phyloP scores from a whole-genome alignment of 1,284 basidiomycete genomes.

The Meira nashicola region DNA sequence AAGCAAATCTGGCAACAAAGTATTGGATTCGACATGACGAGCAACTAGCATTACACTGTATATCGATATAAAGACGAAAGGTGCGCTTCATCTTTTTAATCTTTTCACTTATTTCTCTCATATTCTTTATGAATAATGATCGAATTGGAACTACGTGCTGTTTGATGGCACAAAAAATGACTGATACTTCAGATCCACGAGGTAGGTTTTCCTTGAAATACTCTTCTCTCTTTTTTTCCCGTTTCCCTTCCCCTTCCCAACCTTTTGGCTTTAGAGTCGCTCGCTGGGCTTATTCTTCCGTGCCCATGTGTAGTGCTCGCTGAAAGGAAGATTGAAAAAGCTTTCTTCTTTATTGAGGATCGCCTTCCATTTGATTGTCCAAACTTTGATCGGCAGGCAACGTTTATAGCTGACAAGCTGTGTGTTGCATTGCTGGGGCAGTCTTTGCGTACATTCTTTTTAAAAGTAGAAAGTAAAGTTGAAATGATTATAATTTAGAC shows the following conservation, averaged over 20 bases:
- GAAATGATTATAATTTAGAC: too few relatives aligned
- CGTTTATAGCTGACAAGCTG: too few relatives aligned
- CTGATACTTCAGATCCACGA: background rate
- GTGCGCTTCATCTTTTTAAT: background rate
- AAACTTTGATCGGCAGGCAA: too few relatives aligned
- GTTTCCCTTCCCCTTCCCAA: background rate
- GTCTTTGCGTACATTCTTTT: too few relatives aligned
- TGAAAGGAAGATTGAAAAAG: slow-evolving; percentile 6
- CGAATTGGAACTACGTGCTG: background rate
- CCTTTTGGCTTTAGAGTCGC: slow-evolving; percentile 10
- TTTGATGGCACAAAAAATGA: background rate
- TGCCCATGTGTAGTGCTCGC: slow-evolving; percentile 6
- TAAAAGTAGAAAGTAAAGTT: too few relatives aligned
- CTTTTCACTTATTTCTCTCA: background rate
- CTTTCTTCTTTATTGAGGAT: background rate
- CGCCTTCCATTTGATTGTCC: slow-evolving; percentile 1
- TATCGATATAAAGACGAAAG: background rate
- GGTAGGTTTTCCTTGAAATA: background rate
- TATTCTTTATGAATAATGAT: background rate
- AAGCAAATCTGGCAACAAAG: background rate
- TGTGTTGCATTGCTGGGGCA: too few relatives aligned
- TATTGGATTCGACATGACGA: background rate
- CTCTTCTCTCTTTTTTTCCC: background rate
- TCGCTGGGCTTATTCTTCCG: slow-evolving; percentile 1
- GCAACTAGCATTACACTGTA: background rate